Percentiles rank a stretch among this genome's conserved stretches.
These are phyloP conservation scores for Pseudohyphozyma bogoriensis DNA, from an alignment of 768 basidiomycete species.

Conservation along the genomic window DNA sequence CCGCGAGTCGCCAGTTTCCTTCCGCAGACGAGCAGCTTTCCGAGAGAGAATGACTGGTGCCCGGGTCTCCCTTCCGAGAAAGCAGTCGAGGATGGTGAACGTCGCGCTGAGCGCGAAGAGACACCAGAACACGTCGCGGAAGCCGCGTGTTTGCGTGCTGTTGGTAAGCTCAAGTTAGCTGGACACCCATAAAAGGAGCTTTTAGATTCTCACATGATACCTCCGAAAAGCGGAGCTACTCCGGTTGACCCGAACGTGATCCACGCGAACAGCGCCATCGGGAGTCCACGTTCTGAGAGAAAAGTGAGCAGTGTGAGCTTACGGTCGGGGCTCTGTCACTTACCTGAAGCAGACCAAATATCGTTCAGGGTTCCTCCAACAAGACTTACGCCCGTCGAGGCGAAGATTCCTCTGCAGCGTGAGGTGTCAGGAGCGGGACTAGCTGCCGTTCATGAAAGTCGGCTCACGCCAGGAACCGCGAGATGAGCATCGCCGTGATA, in stretches of 20 bases:
- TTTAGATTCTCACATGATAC: neutral
- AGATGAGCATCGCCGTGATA: constrained; percentile 36
- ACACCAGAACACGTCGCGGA: constrained; percentile 59
- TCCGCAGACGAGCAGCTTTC: constrained; percentile 54
- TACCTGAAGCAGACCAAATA: too few relatives aligned
- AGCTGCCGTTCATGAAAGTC: too few relatives aligned
- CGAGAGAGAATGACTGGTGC: constrained; percentile 56
- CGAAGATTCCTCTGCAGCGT: constrained; percentile 36
- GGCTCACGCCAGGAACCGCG: constrained; percentile 38
- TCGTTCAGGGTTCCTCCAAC: constrained; percentile 41
- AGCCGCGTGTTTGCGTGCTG: neutral
- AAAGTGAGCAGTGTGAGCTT: too few relatives aligned
- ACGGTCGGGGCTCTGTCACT: too few relatives aligned
- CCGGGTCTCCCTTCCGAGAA: constrained; percentile 65
- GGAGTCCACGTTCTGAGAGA: constrained; percentile 53
- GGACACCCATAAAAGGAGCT: too few relatives aligned
- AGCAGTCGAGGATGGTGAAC: constrained; percentile 46
- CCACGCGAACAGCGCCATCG: constrained; percentile 64
- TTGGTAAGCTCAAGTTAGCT: neutral
- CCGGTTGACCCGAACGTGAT: constrained; percentile 54
- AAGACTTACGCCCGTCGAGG: constrained; percentile 35
- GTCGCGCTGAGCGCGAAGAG: constrained; percentile 46
- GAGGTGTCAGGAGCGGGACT: too few relatives aligned
- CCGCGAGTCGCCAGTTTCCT: constrained; percentile 53
- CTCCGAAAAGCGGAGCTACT: constrained; percentile 31